Base-by-base conservation (phyloP, 1,139 yeast species). In the Kodamaea alishanica region DNA sequence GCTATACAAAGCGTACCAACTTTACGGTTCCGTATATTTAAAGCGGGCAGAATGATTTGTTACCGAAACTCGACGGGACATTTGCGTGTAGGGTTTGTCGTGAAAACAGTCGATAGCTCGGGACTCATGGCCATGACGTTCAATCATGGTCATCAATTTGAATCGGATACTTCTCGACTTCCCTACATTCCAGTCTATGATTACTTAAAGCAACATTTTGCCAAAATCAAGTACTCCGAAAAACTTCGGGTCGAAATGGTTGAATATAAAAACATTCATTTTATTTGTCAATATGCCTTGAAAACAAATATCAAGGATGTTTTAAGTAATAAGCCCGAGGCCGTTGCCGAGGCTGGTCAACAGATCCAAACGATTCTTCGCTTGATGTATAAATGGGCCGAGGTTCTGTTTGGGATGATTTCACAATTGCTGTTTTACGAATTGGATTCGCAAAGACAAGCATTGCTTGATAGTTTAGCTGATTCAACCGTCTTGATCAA, bases 41-140 rank as follows among this genome's bases (percentile, higher is more conserved):
- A 61, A 35, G 55, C 65, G 2, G 95, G 95, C 7, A 69, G 88
- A 44, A 56, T 85, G 39, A 56, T 87, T 38, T 72, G 82, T 8
- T 85, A 67, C 58, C 72, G 79, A 44, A 81, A 79, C 50, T 52
- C 55, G 3, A 52, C 59, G 8, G 68, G 60, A 5, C 57, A 61
- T 6, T 55, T 76, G 1, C 66, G 70, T 37, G 59, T 80, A 12
- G 95, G 88, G 2, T 72, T 81, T 47, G 57, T 82, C 28, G 63
- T 75, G 35, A 73, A 70, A 50, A 59, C 67, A 8, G 69, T 68
- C 38, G 44, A 52, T 7, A 49, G 58, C 2, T 48, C 54, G 6
- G 58, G 58, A 3, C 47, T 60, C 2, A 50, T 69, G 24, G 58
- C 73, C 3, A 51, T 76, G 35, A 67, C 75, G 0, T 75, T 75